phyloP scores from a whole-genome alignment of 169 alveolate genomes.

The Cryptosporidium bovis region DNA sequence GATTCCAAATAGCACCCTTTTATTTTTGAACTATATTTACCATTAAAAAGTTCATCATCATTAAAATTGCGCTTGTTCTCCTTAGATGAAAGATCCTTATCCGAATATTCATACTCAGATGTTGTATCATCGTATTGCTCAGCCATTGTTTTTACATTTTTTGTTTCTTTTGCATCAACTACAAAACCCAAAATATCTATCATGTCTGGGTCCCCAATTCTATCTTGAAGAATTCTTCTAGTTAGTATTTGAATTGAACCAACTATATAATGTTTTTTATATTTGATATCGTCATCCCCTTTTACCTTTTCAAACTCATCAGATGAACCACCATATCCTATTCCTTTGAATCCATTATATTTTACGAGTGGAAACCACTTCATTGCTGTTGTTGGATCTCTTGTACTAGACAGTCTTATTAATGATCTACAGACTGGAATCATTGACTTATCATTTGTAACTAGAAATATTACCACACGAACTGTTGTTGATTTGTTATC shows the following conservation, averaged over 20 bases:
- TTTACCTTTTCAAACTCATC: neutral
- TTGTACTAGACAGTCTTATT: constrained; percentile 40
- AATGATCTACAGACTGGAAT: constrained; percentile 71
- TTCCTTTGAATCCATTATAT: constrained; percentile 42
- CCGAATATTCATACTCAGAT: constrained; percentile 32
- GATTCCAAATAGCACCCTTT: constrained; percentile 63
- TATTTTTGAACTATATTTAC: constrained; percentile 30
- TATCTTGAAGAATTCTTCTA: constrained; percentile 45
- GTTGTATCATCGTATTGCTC: constrained; percentile 66
- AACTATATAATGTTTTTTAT: constrained; percentile 37
- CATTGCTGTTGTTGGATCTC: constrained; percentile 74
- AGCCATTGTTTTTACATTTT: constrained; percentile 10
- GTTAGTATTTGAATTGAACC: constrained; percentile 60
- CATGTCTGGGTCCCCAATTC: constrained; percentile 54
- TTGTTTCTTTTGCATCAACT: constrained; percentile 4
- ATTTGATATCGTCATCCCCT: neutral
- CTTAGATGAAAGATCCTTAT: constrained; percentile 22
- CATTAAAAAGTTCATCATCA: constrained; percentile 53
- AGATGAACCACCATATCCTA: neutral
- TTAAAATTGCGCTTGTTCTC: neutral
- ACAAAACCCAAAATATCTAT: constrained; percentile 39
- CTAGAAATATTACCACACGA: constrained; percentile 45
- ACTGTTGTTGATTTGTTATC: constrained; percentile 58
- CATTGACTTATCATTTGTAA: constrained; percentile 21
- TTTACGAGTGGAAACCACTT: constrained; percentile 65